Evolutionary conservation across 2,329 filamentous ascomycete genomes (phyloP).

Genomic region (Aspergillus amoenus): DNA sequence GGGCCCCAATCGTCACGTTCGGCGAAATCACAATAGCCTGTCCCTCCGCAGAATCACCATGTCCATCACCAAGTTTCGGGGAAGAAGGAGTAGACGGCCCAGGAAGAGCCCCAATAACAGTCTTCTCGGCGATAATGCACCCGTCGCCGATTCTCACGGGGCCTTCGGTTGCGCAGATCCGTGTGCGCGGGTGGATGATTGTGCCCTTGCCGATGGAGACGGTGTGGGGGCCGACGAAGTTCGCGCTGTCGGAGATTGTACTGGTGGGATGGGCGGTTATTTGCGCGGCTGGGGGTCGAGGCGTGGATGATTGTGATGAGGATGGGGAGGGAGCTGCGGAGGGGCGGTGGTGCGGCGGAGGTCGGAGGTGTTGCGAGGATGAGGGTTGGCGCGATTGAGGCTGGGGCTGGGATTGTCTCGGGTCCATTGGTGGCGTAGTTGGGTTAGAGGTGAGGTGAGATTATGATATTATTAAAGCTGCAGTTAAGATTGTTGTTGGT

Average conservation of each 20-base stretch:
- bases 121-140: constrained; percentile 75
- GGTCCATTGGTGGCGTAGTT: not conserved
- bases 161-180: constrained; percentile 74
- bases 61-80: not conserved
- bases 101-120: constrained; percentile 51
- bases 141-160: constrained; percentile 78
- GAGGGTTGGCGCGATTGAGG: not conserved
- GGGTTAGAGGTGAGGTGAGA: not conserved
- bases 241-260: constrained; percentile 40
- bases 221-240: constrained; percentile 65
- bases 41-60: constrained; percentile 4
- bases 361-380: constrained; percentile 20
- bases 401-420: not conserved
- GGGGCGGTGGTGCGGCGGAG: constrained; percentile 26
- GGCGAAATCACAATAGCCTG: constrained; percentile 35
- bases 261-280: constrained; percentile 37
- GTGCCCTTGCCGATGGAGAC: constrained; percentile 76
- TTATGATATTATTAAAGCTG: not conserved
- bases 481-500: not conserved
- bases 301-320: constrained; percentile 22
- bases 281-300: constrained; percentile 32
- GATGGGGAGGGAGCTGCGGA: not conserved
- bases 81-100: constrained; percentile 38
- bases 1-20: constrained; percentile 40
- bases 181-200: constrained; percentile 81